Evolutionary conservation across 2,329 filamentous ascomycete species (phyloP).

Genomic region (Neopestalotiopsis sp.): DNA sequence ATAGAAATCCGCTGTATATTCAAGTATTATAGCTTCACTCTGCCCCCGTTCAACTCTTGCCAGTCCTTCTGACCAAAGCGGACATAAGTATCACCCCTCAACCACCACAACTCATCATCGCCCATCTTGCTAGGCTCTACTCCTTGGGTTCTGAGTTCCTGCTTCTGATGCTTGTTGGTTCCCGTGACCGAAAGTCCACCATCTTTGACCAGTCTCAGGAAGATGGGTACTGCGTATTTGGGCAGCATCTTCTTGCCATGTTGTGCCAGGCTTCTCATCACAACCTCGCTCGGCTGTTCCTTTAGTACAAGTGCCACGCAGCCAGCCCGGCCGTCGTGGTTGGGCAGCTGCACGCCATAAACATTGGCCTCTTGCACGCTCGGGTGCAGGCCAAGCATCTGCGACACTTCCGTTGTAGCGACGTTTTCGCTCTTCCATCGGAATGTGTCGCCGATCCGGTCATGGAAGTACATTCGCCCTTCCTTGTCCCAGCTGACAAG

Average conservation of each 20-base stretch:
- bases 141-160: conserved; percentile 72
- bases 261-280: conserved; percentile 64
- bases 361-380: conserved; percentile 81
- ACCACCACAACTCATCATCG: conserved; percentile 65
- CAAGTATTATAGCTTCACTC: conserved; percentile 67
- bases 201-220: conserved; percentile 70
- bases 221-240: conserved; percentile 77
- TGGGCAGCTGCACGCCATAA: conserved; percentile 79
- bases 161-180: conserved; percentile 90
- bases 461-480: conserved; percentile 79
- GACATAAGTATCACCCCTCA: conserved; percentile 70
- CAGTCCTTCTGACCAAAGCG: conserved; percentile 73
- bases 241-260: conserved; percentile 68
- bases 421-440: conserved; percentile 87
- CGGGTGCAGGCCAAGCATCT: conserved; percentile 71
- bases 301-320: conserved; percentile 74
- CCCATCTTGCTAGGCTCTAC: conserved; percentile 67
- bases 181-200: conserved; percentile 71
- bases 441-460: conserved; percentile 80
- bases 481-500: conserved; percentile 74
- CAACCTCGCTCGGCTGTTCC: conserved; percentile 45
- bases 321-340: conserved; percentile 84
- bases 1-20: no score
- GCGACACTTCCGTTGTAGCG: conserved; percentile 81
- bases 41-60: conserved; percentile 68